Conservation (phyloP, 345 rosid species). For the Sapria himalayana region DNA sequence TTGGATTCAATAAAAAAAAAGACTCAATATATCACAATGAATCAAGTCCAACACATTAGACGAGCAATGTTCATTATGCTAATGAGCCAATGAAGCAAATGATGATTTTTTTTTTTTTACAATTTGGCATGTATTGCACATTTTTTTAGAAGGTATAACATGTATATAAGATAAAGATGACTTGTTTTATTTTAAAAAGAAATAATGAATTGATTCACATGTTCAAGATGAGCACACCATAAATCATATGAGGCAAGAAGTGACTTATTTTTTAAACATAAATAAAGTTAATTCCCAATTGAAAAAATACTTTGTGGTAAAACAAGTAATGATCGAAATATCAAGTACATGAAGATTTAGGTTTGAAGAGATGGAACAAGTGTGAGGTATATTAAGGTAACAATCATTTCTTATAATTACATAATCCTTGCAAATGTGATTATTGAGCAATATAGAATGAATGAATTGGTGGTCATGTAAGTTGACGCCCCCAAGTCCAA, state of each 20-base stretch:
- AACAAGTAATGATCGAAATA: conserved; percentile 1
- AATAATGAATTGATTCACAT: not conserved
- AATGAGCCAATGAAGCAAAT: no score
- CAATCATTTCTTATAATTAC: conserved; percentile 4
- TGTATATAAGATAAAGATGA: not conserved
- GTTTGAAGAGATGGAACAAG: not conserved
- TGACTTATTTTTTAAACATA: conserved; percentile 4
- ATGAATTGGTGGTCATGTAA: not conserved
- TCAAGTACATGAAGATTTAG: conserved; percentile 1
- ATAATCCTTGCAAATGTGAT: conserved; percentile 4
- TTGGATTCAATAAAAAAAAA: not conserved
- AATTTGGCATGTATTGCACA: conserved; percentile 3
- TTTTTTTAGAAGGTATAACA: not conserved
- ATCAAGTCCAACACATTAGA: not conserved
- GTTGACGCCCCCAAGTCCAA: not conserved
- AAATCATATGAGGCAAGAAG: not conserved
- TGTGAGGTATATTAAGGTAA: conserved; percentile 4
- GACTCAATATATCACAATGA: not conserved
- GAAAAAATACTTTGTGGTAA: conserved; percentile 7
- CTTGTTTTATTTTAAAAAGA: no score
- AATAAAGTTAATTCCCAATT: conserved; percentile 6
- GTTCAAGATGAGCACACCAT: conserved; percentile 2
- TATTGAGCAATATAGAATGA: not conserved
- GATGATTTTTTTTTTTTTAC: not conserved
- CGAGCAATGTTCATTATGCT: not conserved